These are phyloP conservation scores for Trametes cingulata DNA, from an alignment of 768 basidiomycete species.

Conservation along the genomic window DNA sequence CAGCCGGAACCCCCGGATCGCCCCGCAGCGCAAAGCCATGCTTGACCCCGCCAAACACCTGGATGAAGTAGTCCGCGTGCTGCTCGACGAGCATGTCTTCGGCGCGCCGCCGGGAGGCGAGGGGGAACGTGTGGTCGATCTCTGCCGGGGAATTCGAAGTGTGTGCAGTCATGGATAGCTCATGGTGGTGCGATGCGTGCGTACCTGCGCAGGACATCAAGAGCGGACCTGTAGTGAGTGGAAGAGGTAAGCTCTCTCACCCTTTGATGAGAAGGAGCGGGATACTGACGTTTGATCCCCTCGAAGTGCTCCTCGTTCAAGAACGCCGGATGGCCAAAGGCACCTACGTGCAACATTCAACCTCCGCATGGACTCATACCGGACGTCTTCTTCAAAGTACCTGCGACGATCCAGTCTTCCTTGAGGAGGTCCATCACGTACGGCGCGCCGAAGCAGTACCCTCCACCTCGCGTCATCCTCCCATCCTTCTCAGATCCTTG, in stretches of 20 bases:
- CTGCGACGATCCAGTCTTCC: constrained; percentile 48
- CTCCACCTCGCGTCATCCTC: too few relatives aligned
- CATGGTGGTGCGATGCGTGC: not conserved
- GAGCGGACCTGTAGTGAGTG: constrained; percentile 44
- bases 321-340: constrained; percentile 57
- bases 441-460: constrained; percentile 61
- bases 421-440: constrained; percentile 48
- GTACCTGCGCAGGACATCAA: constrained; percentile 57
- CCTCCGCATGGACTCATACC: not conserved
- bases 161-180: too few relatives aligned
- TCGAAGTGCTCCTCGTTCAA: constrained; percentile 50
- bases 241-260: not conserved
- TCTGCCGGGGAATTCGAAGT: too few relatives aligned
- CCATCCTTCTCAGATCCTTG: too few relatives aligned
- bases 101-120: constrained; percentile 51
- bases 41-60: constrained; percentile 50
- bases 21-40: constrained; percentile 34
- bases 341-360: constrained; percentile 35
- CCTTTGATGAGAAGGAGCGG: too few relatives aligned
- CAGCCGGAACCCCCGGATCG: not conserved
- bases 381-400: constrained; percentile 33
- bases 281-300: constrained; percentile 46
- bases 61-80: constrained; percentile 56
- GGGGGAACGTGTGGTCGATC: constrained; percentile 54
- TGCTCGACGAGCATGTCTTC: constrained; percentile 56